A percentile compares a stretch with the other conserved stretches of the same genome.
Evolutionary conservation across 768 basidiomycete species (phyloP).

Genomic region (Mycena pura): DNA sequence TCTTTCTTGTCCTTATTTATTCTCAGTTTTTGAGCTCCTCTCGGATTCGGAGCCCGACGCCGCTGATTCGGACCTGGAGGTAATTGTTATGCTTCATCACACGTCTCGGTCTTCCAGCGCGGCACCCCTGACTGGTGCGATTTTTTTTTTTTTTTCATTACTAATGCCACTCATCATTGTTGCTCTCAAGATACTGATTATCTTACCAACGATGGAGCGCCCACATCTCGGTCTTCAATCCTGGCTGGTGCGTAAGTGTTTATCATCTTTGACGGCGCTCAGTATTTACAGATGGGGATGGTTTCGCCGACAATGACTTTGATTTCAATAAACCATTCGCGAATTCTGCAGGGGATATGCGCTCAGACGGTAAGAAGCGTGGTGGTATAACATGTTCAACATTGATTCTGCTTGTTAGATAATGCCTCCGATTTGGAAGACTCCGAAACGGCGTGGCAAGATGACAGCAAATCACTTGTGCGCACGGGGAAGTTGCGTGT

Average conservation of each 20-base stretch:
- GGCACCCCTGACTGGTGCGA: neutral
- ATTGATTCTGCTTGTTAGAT: neutral
- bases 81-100: neutral
- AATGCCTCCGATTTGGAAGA: neutral
- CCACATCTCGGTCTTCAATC: too few species aligned
- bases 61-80: slow-evolving; percentile 1
- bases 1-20: too few species aligned
- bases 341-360: too few species aligned
- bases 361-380: too few species aligned
- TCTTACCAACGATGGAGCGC: too few species aligned
- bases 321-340: too few species aligned
- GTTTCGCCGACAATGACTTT: too few species aligned
- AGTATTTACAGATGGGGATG: too few species aligned
- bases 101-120: neutral
- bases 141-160: neutral
- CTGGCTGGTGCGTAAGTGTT: too few species aligned
- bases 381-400: neutral
- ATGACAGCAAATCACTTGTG: neutral
- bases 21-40: slow-evolving; percentile 3
- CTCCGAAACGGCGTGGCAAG: neutral
- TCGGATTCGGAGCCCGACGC: neutral
- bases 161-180: too few species aligned
- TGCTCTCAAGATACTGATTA: too few species aligned
- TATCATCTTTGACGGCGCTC: too few species aligned
- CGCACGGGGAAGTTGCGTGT: neutral